Conservation (phyloP, 2,329 filamentous ascomycete genomes). For the Aspergillus fischeri region DNA sequence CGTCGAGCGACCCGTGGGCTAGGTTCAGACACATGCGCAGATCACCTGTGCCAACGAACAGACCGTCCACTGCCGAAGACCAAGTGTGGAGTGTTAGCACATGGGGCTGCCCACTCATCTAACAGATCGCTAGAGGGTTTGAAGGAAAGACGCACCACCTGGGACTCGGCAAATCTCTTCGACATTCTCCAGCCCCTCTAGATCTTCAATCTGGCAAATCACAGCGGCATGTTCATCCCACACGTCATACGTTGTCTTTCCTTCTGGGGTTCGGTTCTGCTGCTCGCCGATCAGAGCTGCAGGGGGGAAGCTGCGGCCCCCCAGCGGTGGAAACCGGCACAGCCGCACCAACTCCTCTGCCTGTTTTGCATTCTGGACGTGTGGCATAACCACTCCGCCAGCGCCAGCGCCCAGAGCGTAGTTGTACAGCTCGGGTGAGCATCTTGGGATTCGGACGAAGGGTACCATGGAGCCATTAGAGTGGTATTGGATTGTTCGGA, state of each 20-base stretch:
- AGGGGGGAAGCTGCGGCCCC: too few species aligned
- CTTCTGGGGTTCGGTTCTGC: too few species aligned
- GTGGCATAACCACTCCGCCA: not conserved
- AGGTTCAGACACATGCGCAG: too few species aligned
- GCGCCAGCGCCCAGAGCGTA: not conserved
- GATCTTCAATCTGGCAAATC: constrained; percentile 1
- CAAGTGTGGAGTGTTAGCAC: too few species aligned
- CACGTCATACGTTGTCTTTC: not conserved
- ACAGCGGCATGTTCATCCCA: not conserved
- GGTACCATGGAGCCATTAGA: not conserved
- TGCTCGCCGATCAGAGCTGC: too few species aligned
- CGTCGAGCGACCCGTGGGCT: too few species aligned
- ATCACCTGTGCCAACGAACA: too few species aligned
- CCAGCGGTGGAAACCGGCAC: too few species aligned
- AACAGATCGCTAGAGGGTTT: too few species aligned
- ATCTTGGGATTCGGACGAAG: not conserved
- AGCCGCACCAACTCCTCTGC: not conserved
- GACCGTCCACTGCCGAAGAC: too few species aligned
- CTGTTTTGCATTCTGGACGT: constrained; percentile 1
- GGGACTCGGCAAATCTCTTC: not conserved
- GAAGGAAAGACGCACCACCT: not conserved
- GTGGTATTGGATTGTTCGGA: not conserved
- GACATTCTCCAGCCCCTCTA: not conserved
- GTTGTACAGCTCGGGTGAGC: not conserved
- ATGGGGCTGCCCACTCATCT: too few species aligned